A percentile compares a stretch with the other conserved stretches of the same genome.
Evolutionary conservation across 768 basidiomycete genomes (phyloP).

Genomic region (Mycena rosella): DNA sequence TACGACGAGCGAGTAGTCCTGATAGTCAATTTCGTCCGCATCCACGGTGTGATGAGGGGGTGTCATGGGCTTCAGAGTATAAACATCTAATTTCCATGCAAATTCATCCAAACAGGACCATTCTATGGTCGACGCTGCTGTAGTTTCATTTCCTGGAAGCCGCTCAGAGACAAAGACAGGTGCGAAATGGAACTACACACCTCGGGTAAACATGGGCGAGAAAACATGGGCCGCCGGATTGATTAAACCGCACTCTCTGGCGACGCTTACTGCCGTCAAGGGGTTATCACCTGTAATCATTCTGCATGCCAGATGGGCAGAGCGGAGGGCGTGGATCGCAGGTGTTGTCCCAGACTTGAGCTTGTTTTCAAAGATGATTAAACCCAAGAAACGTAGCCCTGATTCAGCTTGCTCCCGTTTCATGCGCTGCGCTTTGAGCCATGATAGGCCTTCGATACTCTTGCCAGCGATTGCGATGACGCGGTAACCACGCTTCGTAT

Average conservation of each 20-base stretch:
- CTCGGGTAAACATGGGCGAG: slow-evolving; percentile 81
- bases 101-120: slow-evolving; percentile 96
- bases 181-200: slow-evolving; percentile 51
- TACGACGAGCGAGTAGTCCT: slow-evolving; percentile 92
- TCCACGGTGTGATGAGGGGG: slow-evolving; percentile 81
- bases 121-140: slow-evolving; percentile 73
- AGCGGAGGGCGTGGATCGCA: slow-evolving; percentile 88
- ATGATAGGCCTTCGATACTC: slow-evolving; percentile 91
- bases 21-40: slow-evolving; percentile 76
- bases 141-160: slow-evolving; percentile 64
- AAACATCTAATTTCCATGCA: slow-evolving; percentile 86
- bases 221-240: slow-evolving; percentile 92
- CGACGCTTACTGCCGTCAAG: slow-evolving; percentile 96
- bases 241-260: slow-evolving; percentile 91
- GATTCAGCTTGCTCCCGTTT: slow-evolving; percentile 97
- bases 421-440: slow-evolving; percentile 97
- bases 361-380: slow-evolving; percentile 99
- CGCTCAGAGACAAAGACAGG: slow-evolving; percentile 2
- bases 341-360: slow-evolving; percentile 93
- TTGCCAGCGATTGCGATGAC: slow-evolving; percentile 99
- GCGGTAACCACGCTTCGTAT: slow-evolving; percentile 95
- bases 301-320: slow-evolving; percentile 91
- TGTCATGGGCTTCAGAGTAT: slow-evolving; percentile 84
- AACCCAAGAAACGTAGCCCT: slow-evolving; percentile 88
- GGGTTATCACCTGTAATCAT: slow-evolving; percentile 99